Base-by-base conservation (phyloP, 768 basidiomycete species). In the Leucogyrophana mollusca region DNA sequence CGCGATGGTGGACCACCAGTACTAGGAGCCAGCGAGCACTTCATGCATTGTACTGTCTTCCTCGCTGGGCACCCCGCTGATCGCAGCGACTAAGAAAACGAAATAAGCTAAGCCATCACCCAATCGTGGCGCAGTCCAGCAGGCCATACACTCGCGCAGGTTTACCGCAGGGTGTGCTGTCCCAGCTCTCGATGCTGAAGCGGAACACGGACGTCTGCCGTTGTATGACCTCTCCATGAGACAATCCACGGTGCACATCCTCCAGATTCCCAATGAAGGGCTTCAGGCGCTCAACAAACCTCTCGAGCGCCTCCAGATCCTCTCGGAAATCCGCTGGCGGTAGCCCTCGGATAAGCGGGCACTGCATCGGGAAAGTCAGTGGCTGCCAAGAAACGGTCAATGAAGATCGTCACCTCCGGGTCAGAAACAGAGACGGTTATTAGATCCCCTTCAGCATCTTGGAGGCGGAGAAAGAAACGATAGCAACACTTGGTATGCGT, bases 341-440 rank as follows among this genome's bases (percentile, higher is more conserved):
- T 3, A 83, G 52, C 21, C 68, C 79, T 34, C 68, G 55, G 32
- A 84, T 67, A 6, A 80, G 55, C 17, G 62, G 53, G 39, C 71
- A 74, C 78, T 81, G 33, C 22, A 25, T 34, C 34, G 45, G 53
- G 21, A 37, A 38, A 21, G 38, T 18, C 20, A 22, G 32, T 9
- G 36, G 20, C 5, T 2, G 17, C 14, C 9, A 32, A 9, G 17
- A 23, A 25, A 49, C 33, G 47, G 8, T 20, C 20, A 33, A 37
- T 21, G 10, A 25, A 32, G 16, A 35, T 41, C 32, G 4, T 20
- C 14, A 73, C 73, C 54, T 67, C 77, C 49, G 76, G 66, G 32
- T 79, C 73, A 23, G 70, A 72, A n/a, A 82, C 64, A 4, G 74
- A 72, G 2, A 85, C 65, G 4, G 67, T 59, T 13, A 85, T 55